Conservation (phyloP, 352 stramenopile genomes). For the Thalassiosira hispida region DNA sequence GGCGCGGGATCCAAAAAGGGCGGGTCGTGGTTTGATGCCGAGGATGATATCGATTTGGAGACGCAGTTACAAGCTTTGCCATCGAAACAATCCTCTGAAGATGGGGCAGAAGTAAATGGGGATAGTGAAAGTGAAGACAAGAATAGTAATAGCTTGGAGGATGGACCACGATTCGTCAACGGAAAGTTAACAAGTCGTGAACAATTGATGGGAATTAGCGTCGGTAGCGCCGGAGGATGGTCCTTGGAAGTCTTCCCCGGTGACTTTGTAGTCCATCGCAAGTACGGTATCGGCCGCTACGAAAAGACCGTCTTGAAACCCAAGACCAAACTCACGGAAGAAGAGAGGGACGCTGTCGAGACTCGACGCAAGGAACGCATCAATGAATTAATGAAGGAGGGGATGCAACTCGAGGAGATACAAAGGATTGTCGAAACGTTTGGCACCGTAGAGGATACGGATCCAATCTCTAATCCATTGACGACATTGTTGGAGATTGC, state of each 20-base stretch:
- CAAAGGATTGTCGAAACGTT: slow-evolving; percentile 63
- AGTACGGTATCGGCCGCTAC: slow-evolving; percentile 62
- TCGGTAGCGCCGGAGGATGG: slow-evolving; percentile 75
- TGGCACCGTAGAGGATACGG: slow-evolving; percentile 67
- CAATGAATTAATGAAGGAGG: slow-evolving; percentile 49
- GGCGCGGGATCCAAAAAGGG: neutral
- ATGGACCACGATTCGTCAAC: slow-evolving; percentile 49
- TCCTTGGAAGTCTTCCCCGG: slow-evolving; percentile 78
- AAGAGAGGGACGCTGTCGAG: slow-evolving; percentile 58
- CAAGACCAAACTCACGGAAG: slow-evolving; percentile 67
- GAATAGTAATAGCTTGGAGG: too few species aligned
- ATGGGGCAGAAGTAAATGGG: neutral
- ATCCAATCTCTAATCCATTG: slow-evolving; percentile 78
- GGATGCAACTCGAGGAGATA: slow-evolving; percentile 57
- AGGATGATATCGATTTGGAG: slow-evolving; percentile 34
- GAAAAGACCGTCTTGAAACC: slow-evolving; percentile 45
- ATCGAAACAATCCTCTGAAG: neutral
- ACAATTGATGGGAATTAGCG: slow-evolving; percentile 63
- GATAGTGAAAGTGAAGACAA: too few species aligned
- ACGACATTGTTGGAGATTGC: slow-evolving; percentile 73
- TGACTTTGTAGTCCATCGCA: slow-evolving; percentile 82
- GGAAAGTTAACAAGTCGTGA: slow-evolving; percentile 63
- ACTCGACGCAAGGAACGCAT: slow-evolving; percentile 65
- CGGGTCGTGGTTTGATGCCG: slow-evolving; percentile 31
- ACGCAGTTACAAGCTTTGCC: slow-evolving; percentile 28